Conservation (phyloP, 2,329 filamentous ascomycete genomes). For the Capronia epimyces region DNA sequence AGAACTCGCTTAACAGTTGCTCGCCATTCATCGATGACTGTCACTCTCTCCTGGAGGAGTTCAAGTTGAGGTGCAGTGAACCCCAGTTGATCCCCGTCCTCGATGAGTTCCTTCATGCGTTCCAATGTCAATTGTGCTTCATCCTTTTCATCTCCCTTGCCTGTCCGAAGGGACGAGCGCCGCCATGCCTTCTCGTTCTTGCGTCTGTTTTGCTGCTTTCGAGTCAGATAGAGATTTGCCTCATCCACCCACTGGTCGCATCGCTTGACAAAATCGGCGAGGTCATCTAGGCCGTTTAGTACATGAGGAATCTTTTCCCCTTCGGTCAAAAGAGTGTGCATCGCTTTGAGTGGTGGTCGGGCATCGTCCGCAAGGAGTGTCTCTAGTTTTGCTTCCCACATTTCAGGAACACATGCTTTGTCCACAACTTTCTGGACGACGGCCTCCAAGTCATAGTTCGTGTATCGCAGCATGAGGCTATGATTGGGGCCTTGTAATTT, state of each 20-base stretch:
- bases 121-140: slow-evolving; percentile 72
- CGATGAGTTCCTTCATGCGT: slow-evolving; percentile 78
- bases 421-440: slow-evolving; percentile 73
- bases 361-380: slow-evolving; percentile 76
- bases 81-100: slow-evolving; percentile 75
- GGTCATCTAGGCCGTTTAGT: slow-evolving; percentile 70
- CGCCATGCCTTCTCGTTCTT: slow-evolving; percentile 90
- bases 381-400: slow-evolving; percentile 86
- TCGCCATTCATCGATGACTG: slow-evolving; percentile 80
- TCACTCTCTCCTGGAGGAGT: slow-evolving; percentile 76
- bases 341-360: slow-evolving; percentile 75
- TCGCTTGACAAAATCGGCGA: slow-evolving; percentile 86
- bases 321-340: slow-evolving; percentile 80
- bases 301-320: slow-evolving; percentile 94
- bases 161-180: slow-evolving; percentile 62
- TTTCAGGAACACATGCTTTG: slow-evolving; percentile 76
- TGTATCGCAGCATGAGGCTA: slow-evolving; percentile 69
- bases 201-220: slow-evolving; percentile 93
- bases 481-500: slow-evolving; percentile 68
- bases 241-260: slow-evolving; percentile 98
- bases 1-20: slow-evolving; percentile 66
- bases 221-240: slow-evolving; percentile 89
- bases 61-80: slow-evolving; percentile 92
- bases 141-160: slow-evolving; percentile 77
- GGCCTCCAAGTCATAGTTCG: slow-evolving; percentile 62